These are phyloP conservation scores for Fusarium hainanense DNA, from an alignment of 2,329 filamentous ascomycete species.

Conservation along the genomic window DNA sequence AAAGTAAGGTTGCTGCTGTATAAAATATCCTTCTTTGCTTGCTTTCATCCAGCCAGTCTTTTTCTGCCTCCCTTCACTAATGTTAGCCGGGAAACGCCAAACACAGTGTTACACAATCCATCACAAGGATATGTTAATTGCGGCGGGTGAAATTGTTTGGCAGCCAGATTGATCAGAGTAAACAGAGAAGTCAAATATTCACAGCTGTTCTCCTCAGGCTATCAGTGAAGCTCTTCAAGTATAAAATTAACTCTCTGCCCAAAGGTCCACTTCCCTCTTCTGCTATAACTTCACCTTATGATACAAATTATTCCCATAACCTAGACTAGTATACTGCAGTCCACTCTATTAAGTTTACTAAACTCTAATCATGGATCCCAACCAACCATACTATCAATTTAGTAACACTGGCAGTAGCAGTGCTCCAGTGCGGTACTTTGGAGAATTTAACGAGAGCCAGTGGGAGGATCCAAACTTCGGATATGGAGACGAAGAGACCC, in stretches of 20 bases:
- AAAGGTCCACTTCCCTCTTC: not conserved
- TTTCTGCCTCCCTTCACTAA: not conserved
- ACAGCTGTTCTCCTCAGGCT: not conserved
- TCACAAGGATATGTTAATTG: not conserved
- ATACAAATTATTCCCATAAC: not conserved
- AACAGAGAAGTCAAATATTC: accelerated
- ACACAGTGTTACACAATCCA: not conserved
- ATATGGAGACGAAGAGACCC: not conserved
- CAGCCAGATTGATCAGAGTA: not conserved
- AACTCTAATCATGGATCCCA: not conserved
- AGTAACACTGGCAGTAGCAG: not conserved
- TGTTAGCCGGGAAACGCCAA: accelerated
- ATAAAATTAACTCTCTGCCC: not conserved
- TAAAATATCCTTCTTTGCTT: not conserved
- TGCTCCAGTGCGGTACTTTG: not conserved
- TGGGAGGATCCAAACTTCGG: not conserved
- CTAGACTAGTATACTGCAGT: not conserved
- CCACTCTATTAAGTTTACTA: not conserved
- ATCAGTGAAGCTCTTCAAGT: not conserved
- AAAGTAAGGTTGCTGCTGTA: not conserved
- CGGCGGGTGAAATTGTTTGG: not conserved
- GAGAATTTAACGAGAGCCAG: not conserved
- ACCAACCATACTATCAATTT: not conserved
- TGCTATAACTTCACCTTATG: not conserved
- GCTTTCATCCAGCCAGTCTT: not conserved